A percentile compares a stretch with the other conserved stretches of the same genome.
Evolutionary conservation across 371 early-diverging fungal genomes (phyloP).

Genomic region (Mucor ambiguus): DNA sequence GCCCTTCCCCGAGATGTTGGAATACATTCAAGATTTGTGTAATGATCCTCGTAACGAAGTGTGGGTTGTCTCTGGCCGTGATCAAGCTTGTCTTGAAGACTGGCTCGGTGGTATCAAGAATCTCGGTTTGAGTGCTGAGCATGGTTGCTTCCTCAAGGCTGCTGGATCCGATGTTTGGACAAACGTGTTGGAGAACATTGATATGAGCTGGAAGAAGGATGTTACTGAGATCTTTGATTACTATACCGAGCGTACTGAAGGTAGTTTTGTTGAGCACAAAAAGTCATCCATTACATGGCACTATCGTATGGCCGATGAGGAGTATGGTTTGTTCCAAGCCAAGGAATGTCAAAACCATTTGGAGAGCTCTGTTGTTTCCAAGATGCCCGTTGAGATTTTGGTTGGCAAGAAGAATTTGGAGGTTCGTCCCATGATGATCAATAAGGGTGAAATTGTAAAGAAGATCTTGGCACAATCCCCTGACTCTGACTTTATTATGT

Average conservation of each 20-base stretch:
- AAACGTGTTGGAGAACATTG: conserved; percentile 76
- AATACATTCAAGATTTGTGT: conserved; percentile 59
- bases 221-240: conserved; percentile 86
- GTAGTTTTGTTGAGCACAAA: conserved; percentile 84
- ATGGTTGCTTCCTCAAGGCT: conserved; percentile 62
- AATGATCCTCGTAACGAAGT: conserved; percentile 80
- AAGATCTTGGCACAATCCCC: conserved; percentile 61
- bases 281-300: conserved; percentile 89
- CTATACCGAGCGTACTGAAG: conserved; percentile 90
- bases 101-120: conserved; percentile 83
- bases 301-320: conserved; percentile 85
- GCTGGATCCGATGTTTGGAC: conserved; percentile 60
- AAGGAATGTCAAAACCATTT: conserved; percentile 89
- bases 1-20: conserved; percentile 66
- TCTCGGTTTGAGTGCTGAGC: conserved; percentile 78
- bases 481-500: conserved; percentile 82
- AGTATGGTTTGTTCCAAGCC: conserved; percentile 79
- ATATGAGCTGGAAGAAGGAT: conserved; percentile 85
- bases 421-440: conserved; percentile 76
- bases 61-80: conserved; percentile 92
- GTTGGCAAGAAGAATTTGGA: conserved; percentile 96
- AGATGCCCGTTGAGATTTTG: conserved; percentile 89
- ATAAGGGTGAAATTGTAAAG: conserved; percentile 94
- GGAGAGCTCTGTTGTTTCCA: conserved; percentile 74
- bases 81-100: conserved; percentile 78